Percentiles rank a stretch among this genome's conserved stretches.
phyloP scores from a whole-genome alignment of 225 moss, liverwort and hornwort genomes.

The Polytrichum formosum region DNA sequence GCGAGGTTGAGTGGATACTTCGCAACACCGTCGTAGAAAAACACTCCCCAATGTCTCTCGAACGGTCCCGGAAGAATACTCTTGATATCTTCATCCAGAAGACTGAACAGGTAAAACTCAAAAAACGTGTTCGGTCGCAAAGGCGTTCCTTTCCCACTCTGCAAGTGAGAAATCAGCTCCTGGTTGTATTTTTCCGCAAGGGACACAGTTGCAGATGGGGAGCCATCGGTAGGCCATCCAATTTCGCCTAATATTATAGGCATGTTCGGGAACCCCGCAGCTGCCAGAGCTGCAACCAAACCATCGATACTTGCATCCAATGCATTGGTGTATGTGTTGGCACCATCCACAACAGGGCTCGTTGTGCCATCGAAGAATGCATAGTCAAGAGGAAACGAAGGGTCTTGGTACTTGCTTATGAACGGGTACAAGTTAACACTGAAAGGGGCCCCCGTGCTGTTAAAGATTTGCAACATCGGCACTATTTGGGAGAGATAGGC shows the following conservation, averaged over 20 bases:
- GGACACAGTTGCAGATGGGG: slow-evolving; percentile 21
- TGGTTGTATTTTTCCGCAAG: slow-evolving; percentile 39
- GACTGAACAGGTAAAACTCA: slow-evolving; percentile 43
- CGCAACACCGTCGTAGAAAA: slow-evolving; percentile 35
- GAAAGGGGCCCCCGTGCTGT: slow-evolving; percentile 67
- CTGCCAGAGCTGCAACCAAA: slow-evolving; percentile 49
- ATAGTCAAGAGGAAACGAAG: slow-evolving; percentile 67
- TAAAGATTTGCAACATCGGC: slow-evolving; percentile 53
- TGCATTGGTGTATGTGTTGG: slow-evolving; percentile 50
- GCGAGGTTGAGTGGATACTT: slow-evolving; percentile 46
- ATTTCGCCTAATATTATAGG: slow-evolving; percentile 60
- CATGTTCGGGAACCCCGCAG: slow-evolving; percentile 66
- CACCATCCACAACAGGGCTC: slow-evolving; percentile 25
- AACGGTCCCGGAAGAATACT: slow-evolving; percentile 51
- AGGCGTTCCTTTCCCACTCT: slow-evolving; percentile 40
- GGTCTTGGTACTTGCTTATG: slow-evolving; percentile 66
- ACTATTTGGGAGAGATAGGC: slow-evolving; percentile 56
- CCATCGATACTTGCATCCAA: slow-evolving; percentile 82
- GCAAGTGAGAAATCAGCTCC: slow-evolving; percentile 44
- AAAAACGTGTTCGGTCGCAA: slow-evolving; percentile 29
- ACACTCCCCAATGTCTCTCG: slow-evolving; percentile 56
- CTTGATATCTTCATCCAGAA: slow-evolving; percentile 51
- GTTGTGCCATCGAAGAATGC: slow-evolving; percentile 65
- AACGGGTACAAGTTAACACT: slow-evolving; percentile 86
- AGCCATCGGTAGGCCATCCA: slow-evolving; percentile 48